Evolutionary conservation across 2,329 filamentous ascomycete genomes (phyloP).

Genomic region (Penicillium brasilianum): DNA sequence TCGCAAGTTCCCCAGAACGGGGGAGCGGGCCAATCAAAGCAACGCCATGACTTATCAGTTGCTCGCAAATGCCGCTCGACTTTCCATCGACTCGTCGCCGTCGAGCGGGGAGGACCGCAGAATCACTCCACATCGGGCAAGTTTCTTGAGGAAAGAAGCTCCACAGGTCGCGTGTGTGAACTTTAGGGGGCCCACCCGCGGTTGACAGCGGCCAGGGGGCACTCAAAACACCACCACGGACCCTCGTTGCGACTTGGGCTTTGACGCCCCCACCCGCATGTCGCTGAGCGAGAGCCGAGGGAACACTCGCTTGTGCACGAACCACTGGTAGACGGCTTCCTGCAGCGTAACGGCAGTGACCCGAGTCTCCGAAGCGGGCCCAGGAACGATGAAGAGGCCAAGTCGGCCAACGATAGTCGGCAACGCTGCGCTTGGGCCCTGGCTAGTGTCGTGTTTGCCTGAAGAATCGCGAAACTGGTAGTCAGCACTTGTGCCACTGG

Average conservation of each 20-base stretch:
- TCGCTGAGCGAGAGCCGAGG: slow-evolving; percentile 7
- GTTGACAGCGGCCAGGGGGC: slow-evolving; percentile 2
- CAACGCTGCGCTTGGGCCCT: slow-evolving; percentile 7
- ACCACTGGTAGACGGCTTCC: slow-evolving; percentile 6
- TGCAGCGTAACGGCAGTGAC: slow-evolving; percentile 6
- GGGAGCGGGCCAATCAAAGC: slow-evolving; percentile 13
- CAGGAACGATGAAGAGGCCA: neutral
- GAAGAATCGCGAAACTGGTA: neutral
- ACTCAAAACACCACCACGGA: neutral
- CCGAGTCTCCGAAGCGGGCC: slow-evolving; percentile 1
- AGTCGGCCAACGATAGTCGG: neutral
- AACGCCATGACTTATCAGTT: neutral
- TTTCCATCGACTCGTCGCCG: neutral
- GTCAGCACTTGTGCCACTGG: neutral
- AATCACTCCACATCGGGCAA: slow-evolving; percentile 16
- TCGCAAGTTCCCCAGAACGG: slow-evolving; percentile 10
- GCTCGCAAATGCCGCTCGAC: slow-evolving; percentile 1
- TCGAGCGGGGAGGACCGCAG: slow-evolving; percentile 10
- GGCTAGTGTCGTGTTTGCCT: neutral
- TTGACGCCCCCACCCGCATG: slow-evolving; percentile 19
- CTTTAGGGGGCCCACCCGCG: neutral
- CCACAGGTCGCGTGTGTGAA: slow-evolving; percentile 16
- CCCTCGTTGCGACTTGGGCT: slow-evolving; percentile 18
- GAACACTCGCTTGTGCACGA: neutral
- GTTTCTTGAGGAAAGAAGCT: slow-evolving; percentile 5